Evolutionary conservation across 805 yeast genomes (phyloP).

Genomic region (Middelhovenomyces tepae): DNA sequence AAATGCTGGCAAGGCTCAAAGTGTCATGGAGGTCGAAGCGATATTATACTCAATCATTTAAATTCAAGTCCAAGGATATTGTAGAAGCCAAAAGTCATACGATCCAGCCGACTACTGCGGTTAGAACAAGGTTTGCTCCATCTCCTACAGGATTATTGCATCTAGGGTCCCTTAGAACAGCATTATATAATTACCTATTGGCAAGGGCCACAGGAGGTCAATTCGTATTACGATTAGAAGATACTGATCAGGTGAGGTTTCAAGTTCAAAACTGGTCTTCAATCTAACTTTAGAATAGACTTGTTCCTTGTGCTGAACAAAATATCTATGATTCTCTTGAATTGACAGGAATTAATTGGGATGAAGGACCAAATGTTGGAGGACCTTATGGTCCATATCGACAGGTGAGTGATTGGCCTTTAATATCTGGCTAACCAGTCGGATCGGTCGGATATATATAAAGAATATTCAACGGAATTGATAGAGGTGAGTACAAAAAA

Average conservation of each 20-base stretch:
- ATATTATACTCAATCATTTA: too few species aligned
- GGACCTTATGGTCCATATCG: constrained; percentile 65
- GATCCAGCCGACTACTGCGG: constrained; percentile 39
- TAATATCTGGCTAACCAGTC: too few species aligned
- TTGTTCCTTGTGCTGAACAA: constrained; percentile 74
- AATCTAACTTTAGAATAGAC: constrained; percentile 34
- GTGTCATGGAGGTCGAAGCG: too few species aligned
- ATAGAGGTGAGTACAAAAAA: too few species aligned
- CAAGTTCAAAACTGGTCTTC: neutral
- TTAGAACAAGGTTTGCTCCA: constrained; percentile 88
- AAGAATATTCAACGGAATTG: constrained; percentile 46
- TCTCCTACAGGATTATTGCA: constrained; percentile 97
- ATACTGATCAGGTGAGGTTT: constrained; percentile 61
- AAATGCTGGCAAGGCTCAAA: too few species aligned
- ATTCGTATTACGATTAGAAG: constrained; percentile 79
- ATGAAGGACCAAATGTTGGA: constrained; percentile 69
- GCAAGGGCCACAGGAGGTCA: constrained; percentile 76
- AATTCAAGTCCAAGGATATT: too few species aligned
- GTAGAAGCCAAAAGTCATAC: too few species aligned
- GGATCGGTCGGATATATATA: constrained; percentile 61
- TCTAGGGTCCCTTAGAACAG: constrained; percentile 88
- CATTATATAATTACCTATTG: constrained; percentile 75
- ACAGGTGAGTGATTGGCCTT: too few species aligned
- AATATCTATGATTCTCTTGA: constrained; percentile 64
- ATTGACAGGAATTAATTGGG: constrained; percentile 71